Conservation (phyloP, 192 early-diverging fungal species). For the Obelidium mucronatum region DNA sequence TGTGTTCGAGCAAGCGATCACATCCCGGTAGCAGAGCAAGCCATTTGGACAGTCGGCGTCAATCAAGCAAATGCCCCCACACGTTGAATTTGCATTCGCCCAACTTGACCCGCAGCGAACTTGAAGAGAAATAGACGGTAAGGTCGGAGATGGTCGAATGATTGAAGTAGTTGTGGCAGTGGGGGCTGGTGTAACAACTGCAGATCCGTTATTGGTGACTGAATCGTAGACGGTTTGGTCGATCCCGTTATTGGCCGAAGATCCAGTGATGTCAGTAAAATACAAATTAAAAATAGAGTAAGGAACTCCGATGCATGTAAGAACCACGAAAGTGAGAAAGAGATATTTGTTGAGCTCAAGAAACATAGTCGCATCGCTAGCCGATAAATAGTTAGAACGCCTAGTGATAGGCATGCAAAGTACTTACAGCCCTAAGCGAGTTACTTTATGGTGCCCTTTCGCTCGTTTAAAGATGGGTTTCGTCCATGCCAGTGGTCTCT, state of each 20-base stretch:
- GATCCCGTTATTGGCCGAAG: background rate
- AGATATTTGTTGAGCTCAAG: slow-evolving; percentile 10
- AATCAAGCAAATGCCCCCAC: background rate
- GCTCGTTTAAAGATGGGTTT: slow-evolving; percentile 12
- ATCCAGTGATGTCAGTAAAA: background rate
- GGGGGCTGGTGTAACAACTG: background rate
- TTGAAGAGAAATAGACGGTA: background rate
- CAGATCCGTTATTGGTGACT: background rate
- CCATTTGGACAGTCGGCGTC: background rate
- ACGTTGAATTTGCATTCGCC: slow-evolving; percentile 3
- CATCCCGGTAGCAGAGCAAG: slow-evolving; percentile 1
- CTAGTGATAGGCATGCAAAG: background rate
- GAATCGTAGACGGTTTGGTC: background rate
- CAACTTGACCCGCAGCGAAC: slow-evolving; percentile 15
- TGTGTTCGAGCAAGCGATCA: background rate
- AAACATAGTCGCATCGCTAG: slow-evolving; percentile 26
- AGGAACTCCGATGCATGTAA: slow-evolving; percentile 2
- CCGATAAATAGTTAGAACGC: too few relatives aligned
- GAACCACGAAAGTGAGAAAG: slow-evolving; percentile 14
- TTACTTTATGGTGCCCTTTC: background rate
- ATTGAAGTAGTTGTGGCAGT: background rate
- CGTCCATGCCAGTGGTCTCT: slow-evolving; percentile 4
- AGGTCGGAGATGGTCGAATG: background rate
- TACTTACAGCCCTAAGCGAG: slow-evolving; percentile 17
- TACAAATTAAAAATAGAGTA: slow-evolving; percentile 16